phyloP scores from a whole-genome alignment of 2,329 filamentous ascomycete species.

The Aspergillus sp. region DNA sequence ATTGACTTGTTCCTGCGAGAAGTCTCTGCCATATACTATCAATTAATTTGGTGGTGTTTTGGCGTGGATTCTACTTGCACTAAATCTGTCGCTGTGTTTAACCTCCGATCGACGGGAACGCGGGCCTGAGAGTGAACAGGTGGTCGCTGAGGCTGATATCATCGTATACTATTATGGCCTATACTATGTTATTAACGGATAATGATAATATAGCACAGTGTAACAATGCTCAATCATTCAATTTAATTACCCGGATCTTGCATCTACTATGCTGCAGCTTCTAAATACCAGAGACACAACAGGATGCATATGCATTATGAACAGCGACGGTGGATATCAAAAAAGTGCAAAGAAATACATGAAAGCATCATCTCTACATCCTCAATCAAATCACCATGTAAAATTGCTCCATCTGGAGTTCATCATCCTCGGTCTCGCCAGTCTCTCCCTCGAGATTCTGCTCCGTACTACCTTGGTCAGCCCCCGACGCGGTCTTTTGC shows the following conservation, averaged over 20 bases:
- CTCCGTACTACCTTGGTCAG: constrained; percentile 14
- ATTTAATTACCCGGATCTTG: too few species aligned
- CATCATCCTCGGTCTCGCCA: constrained; percentile 15
- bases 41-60: background rate
- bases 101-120: background rate
- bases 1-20: background rate
- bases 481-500: background rate
- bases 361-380: constrained; percentile 24
- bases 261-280: background rate
- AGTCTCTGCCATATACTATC: background rate
- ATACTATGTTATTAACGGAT: too few species aligned
- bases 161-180: too few species aligned
- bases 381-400: constrained; percentile 27
- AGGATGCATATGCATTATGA: too few species aligned
- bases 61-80: too few species aligned
- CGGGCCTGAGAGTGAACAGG: background rate
- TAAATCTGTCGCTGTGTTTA: too few species aligned
- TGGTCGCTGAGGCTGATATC: too few species aligned
- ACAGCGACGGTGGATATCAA: background rate
- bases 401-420: background rate
- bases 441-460: constrained; percentile 11
- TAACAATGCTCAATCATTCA: too few species aligned
- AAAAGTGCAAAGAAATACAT: background rate
- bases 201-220: too few species aligned
- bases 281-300: background rate